These are phyloP conservation scores for Tolypocladium paradoxum DNA, from an alignment of 2,329 filamentous ascomycete genomes.

Conservation along the genomic window DNA sequence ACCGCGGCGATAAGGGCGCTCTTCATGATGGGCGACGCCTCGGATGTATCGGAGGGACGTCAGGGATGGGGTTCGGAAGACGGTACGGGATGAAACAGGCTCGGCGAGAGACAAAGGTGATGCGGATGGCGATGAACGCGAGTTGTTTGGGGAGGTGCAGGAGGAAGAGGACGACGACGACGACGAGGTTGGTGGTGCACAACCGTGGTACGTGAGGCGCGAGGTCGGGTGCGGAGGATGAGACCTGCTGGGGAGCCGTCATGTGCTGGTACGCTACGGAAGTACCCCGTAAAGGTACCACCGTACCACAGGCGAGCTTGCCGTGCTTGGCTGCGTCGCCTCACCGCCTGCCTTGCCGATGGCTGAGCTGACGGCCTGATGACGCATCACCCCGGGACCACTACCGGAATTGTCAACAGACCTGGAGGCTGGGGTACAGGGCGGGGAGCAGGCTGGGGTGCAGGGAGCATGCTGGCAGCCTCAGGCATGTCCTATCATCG, in stretches of 20 bases:
- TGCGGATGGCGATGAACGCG: background rate
- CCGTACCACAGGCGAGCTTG: too few relatives aligned
- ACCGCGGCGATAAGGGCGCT: constrained; percentile 67
- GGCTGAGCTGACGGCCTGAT: background rate
- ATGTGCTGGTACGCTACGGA: too few relatives aligned
- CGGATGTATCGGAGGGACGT: constrained; percentile 2
- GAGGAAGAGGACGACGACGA: background rate
- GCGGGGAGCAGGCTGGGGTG: too few relatives aligned
- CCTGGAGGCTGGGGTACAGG: too few relatives aligned
- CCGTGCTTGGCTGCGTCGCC: too few relatives aligned
- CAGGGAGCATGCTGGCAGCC: background rate
- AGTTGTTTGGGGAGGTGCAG: background rate
- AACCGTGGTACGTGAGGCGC: background rate
- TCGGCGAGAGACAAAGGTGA: background rate
- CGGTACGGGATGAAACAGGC: background rate
- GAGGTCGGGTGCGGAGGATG: background rate
- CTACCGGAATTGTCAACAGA: too few relatives aligned
- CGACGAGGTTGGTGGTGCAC: background rate
- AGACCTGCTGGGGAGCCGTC: background rate
- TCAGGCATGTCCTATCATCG: background rate
- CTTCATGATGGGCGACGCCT: constrained; percentile 60
- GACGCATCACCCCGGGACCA: background rate
- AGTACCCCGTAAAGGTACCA: too few relatives aligned
- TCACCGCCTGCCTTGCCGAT: background rate
- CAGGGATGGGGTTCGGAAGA: background rate